Evolutionary conservation across 805 yeast species (phyloP).

Genomic region (Starmera quercuum): DNA sequence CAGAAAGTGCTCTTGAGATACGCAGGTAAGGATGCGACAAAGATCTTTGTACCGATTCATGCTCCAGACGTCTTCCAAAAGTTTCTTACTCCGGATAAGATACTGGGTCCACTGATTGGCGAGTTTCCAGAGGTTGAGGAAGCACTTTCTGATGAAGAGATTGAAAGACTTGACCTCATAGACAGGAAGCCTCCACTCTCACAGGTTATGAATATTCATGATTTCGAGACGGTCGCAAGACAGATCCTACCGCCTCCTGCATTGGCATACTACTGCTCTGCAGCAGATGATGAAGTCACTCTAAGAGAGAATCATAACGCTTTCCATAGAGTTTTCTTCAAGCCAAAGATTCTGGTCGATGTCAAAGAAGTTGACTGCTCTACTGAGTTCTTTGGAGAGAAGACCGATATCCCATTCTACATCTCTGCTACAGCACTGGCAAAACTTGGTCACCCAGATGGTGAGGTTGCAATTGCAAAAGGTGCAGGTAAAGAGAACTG

Average conservation of each 20-base stretch:
- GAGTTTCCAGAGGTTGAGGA: slow-evolving; percentile 29
- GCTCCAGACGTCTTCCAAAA: slow-evolving; percentile 78
- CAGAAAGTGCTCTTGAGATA: slow-evolving; percentile 68
- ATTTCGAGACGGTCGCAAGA: slow-evolving; percentile 83
- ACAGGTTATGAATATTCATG: slow-evolving; percentile 69
- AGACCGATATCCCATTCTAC: slow-evolving; percentile 72
- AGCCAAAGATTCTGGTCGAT: slow-evolving; percentile 76
- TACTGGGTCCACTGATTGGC: slow-evolving; percentile 48
- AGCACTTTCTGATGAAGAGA: slow-evolving; percentile 27
- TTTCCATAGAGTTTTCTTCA: slow-evolving; percentile 80
- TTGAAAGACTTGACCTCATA: slow-evolving; percentile 31
- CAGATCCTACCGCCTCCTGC: slow-evolving; percentile 70
- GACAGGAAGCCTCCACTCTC: slow-evolving; percentile 60
- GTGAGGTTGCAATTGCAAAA: slow-evolving; percentile 79
- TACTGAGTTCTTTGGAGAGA: slow-evolving; percentile 70
- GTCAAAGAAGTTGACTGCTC: slow-evolving; percentile 65
- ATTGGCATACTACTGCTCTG: slow-evolving; percentile 91
- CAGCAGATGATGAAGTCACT: slow-evolving; percentile 88
- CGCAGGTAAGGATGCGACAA: slow-evolving; percentile 80
- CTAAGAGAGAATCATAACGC: slow-evolving; percentile 87
- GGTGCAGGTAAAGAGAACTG: slow-evolving; percentile 68
- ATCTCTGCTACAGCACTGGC: slow-evolving; percentile 91
- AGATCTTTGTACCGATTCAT: slow-evolving; percentile 81
- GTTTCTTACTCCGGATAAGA: slow-evolving; percentile 49
- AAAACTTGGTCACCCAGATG: slow-evolving; percentile 86